A percentile compares a stretch with the other conserved stretches of the same genome.
Conservation (phyloP, 441 rosid genomes). For the Pelargonium fulgidum region DNA sequence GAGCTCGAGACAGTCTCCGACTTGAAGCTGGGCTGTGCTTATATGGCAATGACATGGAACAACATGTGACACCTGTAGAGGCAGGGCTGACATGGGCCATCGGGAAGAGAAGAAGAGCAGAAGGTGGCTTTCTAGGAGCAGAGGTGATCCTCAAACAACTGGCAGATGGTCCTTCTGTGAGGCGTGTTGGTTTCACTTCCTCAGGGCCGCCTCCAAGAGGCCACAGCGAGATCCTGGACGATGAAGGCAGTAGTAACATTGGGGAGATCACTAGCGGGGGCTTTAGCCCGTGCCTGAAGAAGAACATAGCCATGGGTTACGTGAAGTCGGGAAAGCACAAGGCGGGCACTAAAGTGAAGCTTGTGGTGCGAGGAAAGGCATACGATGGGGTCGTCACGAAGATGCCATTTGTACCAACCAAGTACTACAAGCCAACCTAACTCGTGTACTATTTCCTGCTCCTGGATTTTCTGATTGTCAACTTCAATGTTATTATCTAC, state of each 20-base stretch:
- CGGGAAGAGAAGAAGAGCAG: slow-evolving; percentile 86
- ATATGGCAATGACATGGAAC: slow-evolving; percentile 96
- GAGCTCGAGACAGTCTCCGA: slow-evolving; percentile 92
- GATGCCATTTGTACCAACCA: slow-evolving; percentile 91
- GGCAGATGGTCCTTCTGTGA: slow-evolving; percentile 65
- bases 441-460: background rate
- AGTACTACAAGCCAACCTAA: slow-evolving; percentile 76
- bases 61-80: slow-evolving; percentile 76
- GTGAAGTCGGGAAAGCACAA: slow-evolving; percentile 90
- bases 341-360: slow-evolving; percentile 66
- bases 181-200: slow-evolving; percentile 78
- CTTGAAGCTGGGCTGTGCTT: slow-evolving; percentile 90
- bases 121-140: slow-evolving; percentile 89
- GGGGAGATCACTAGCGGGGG: slow-evolving; percentile 95
- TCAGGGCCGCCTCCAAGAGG: slow-evolving; percentile 87
- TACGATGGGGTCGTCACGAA: slow-evolving; percentile 76
- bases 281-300: slow-evolving; percentile 92
- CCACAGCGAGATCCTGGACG: slow-evolving; percentile 83
- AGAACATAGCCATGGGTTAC: slow-evolving; percentile 93
- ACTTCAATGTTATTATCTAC: background rate
- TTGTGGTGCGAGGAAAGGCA: slow-evolving; percentile 73
- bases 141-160: slow-evolving; percentile 82
- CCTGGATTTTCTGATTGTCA: background rate
- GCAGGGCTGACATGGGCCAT: slow-evolving; percentile 98
- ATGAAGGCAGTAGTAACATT: slow-evolving; percentile 46